Percentiles rank a stretch among this genome's conserved stretches.
Evolutionary conservation across 2,329 filamentous ascomycete species (phyloP).

Genomic region (Epichloe bromicola): DNA sequence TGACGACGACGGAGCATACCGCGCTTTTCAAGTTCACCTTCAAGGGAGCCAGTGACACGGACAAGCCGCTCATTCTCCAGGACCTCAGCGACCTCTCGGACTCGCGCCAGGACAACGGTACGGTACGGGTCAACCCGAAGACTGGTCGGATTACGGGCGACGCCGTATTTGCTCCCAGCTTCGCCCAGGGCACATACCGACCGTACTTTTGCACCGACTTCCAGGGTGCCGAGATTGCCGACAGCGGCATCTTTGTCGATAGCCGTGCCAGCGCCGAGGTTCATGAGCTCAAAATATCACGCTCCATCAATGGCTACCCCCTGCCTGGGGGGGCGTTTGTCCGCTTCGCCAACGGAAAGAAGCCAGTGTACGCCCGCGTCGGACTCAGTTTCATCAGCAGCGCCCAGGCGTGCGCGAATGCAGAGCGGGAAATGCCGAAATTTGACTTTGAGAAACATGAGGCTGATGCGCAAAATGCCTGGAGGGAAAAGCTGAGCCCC

Average conservation of each 20-base stretch:
- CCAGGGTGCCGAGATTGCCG: slow-evolving; percentile 39
- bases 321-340: slow-evolving; percentile 51
- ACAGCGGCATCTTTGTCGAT: slow-evolving; percentile 49
- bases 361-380: slow-evolving; percentile 48
- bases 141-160: slow-evolving; percentile 51
- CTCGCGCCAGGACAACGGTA: slow-evolving; percentile 44
- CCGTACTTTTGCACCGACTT: slow-evolving; percentile 59
- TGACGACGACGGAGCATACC: slow-evolving; percentile 53
- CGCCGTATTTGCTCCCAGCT: slow-evolving; percentile 50
- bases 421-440: slow-evolving; percentile 53
- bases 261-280: slow-evolving; percentile 36
- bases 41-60: slow-evolving; percentile 22
- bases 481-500: slow-evolving; percentile 47
- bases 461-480: slow-evolving; percentile 39
- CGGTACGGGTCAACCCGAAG: slow-evolving; percentile 36
- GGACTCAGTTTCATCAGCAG: slow-evolving; percentile 58
- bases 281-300: slow-evolving; percentile 33
- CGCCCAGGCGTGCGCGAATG: slow-evolving; percentile 53
- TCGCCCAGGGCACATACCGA: slow-evolving; percentile 47
- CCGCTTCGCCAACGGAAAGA: slow-evolving; percentile 38
- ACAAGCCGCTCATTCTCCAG: slow-evolving; percentile 47
- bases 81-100: slow-evolving; percentile 53
- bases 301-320: slow-evolving; percentile 38
- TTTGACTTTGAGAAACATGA: slow-evolving; percentile 48
- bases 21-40: slow-evolving; percentile 56